phyloP scores from a whole-genome alignment of 2,329 filamentous ascomycete species.

The Alternaria sp. region DNA sequence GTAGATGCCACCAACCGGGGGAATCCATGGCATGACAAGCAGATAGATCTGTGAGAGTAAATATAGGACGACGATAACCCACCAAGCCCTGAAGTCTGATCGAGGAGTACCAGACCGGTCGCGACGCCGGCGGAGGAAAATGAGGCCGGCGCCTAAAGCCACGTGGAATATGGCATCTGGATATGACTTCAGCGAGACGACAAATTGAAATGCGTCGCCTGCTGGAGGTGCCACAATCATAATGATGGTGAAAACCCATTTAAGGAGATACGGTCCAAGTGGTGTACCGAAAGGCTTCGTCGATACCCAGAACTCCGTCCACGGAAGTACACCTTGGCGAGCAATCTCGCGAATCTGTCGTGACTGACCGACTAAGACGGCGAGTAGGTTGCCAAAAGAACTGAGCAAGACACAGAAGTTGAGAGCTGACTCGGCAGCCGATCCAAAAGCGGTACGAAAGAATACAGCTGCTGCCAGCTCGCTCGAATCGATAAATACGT shows the following conservation, averaged over 20 bases:
- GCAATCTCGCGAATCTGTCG: conserved; percentile 41
- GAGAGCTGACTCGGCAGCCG: conserved; percentile 61
- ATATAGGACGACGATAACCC: conserved; percentile 34
- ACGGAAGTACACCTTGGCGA: conserved; percentile 40
- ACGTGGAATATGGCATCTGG: conserved; percentile 38
- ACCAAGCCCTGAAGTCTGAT: conserved; percentile 35
- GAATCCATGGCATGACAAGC: conserved; percentile 76
- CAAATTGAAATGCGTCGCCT: conserved; percentile 71
- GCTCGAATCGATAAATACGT: conserved; percentile 52
- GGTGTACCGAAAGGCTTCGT: conserved; percentile 71
- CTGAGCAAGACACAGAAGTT: conserved; percentile 54
- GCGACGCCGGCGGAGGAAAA: conserved; percentile 35
- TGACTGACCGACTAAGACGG: conserved; percentile 41
- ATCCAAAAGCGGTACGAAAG: conserved; percentile 67
- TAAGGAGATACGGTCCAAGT: conserved; percentile 62
- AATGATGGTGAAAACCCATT: conserved; percentile 38
- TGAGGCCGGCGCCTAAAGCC: conserved; percentile 38
- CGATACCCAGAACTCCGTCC: conserved; percentile 65
- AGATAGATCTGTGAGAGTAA: conserved; percentile 50
- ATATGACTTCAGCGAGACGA: conserved; percentile 54
- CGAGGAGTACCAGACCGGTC: conserved; percentile 35
- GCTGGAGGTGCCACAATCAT: conserved; percentile 59
- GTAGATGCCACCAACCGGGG: conserved; percentile 64
- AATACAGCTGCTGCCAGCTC: conserved; percentile 66
- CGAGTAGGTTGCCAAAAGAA: conserved; percentile 41